These are phyloP conservation scores for Leccinellum albellum DNA, from an alignment of 768 basidiomycete species.

Conservation along the genomic window DNA sequence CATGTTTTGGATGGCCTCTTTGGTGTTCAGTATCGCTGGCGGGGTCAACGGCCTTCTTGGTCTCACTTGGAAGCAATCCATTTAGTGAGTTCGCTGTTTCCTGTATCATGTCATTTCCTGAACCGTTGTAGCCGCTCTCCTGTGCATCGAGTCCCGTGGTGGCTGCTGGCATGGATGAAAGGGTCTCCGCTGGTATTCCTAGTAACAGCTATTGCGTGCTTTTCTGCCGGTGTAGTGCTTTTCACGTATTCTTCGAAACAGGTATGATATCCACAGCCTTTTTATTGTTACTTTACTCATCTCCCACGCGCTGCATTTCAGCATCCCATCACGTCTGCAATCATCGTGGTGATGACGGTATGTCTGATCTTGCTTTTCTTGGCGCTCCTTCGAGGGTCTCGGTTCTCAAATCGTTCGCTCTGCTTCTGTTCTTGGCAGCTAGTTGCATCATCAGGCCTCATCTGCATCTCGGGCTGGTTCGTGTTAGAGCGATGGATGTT, in stretches of 20 bases:
- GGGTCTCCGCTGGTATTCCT: constrained; percentile 79
- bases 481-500: constrained; percentile 46
- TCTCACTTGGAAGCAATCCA: constrained; percentile 52
- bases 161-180: constrained; percentile 75
- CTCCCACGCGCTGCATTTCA: constrained; percentile 25
- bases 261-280: constrained; percentile 33
- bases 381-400: background rate
- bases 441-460: constrained; percentile 36
- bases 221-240: constrained; percentile 70
- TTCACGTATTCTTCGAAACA: constrained; percentile 73
- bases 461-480: constrained; percentile 52
- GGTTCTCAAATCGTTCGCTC: background rate
- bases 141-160: constrained; percentile 51
- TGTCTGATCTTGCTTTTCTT: background rate
- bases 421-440: constrained; percentile 11
- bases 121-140: constrained; percentile 39
- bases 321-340: constrained; percentile 56
- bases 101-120: background rate
- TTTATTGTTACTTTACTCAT: background rate
- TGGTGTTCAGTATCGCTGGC: constrained; percentile 50
- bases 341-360: constrained; percentile 69
- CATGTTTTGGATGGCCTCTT: constrained; percentile 50
- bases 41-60: constrained; percentile 51
- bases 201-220: constrained; percentile 76
- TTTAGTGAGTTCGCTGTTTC: constrained; percentile 37